Evolutionary conservation across 441 rosid species (phyloP).

Genomic region (Pelargonium citronellum): DNA sequence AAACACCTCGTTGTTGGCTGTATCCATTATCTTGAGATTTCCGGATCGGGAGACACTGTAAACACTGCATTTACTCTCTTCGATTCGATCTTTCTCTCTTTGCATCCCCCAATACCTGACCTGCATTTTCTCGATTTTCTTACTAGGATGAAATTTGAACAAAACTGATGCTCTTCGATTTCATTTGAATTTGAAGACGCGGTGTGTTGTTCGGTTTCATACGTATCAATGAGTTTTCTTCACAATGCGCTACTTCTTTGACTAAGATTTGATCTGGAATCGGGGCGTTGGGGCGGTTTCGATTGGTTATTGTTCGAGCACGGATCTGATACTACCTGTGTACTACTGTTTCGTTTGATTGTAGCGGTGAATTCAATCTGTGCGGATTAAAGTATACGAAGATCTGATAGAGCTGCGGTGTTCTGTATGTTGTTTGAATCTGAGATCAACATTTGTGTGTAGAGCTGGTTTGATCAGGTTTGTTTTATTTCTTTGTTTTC

Average conservation of each 20-base stretch:
- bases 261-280: too few relatives aligned
- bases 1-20: slow-evolving; percentile 7
- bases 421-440: background rate
- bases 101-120: background rate
- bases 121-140: slow-evolving; percentile 14
- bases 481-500: background rate
- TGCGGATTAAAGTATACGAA: background rate
- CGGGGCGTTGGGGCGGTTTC: too few relatives aligned
- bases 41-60: slow-evolving; percentile 15
- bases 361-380: background rate
- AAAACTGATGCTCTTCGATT: background rate
- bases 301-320: background rate
- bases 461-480: background rate
- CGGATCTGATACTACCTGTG: background rate
- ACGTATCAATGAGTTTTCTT: background rate
- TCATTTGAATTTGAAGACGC: background rate
- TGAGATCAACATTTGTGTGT: too few relatives aligned
- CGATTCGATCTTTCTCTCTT: background rate
- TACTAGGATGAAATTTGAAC: background rate
- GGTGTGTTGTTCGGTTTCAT: background rate
- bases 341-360: background rate
- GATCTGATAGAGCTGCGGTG: background rate
- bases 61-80: slow-evolving; percentile 12
- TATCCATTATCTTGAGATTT: background rate
- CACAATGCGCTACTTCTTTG: background rate